Percentiles rank a stretch among this genome's conserved stretches.
Conservation (phyloP, 306 rosid species). For the Dalbergia oliveri region DNA sequence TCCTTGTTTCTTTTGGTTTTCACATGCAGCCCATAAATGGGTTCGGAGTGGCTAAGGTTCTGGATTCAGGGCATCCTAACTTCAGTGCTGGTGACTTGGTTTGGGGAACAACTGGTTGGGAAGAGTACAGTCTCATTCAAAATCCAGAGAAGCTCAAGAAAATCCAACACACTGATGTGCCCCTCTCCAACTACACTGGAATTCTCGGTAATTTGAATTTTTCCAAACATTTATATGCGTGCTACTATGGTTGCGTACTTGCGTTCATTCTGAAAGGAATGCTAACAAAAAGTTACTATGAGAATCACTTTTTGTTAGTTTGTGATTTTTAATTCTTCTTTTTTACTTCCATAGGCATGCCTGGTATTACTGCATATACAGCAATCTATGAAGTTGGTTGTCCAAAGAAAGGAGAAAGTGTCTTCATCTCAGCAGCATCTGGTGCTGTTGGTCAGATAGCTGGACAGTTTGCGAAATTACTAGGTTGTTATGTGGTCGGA, state of each 20-base stretch:
- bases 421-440: conserved; percentile 50
- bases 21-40: conserved; percentile 52
- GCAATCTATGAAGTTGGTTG: conserved; percentile 34
- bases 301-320: no score
- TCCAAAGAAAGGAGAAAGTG: conserved; percentile 44
- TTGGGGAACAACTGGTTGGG: conserved; percentile 78
- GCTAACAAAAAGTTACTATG: no score
- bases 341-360: conserved; percentile 43
- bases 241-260: neutral
- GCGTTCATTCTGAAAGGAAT: neutral
- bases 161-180: conserved; percentile 66
- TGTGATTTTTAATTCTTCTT: neutral
- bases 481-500: conserved; percentile 54
- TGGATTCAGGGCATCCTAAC: conserved; percentile 66
- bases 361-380: conserved; percentile 50
- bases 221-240: neutral
- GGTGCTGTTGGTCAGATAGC: conserved; percentile 53
- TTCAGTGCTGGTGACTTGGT: conserved; percentile 63
- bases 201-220: conserved; percentile 59
- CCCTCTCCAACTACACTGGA: conserved; percentile 74
- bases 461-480: conserved; percentile 49
- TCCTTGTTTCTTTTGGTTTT: neutral
- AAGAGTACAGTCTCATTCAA: conserved; percentile 60
- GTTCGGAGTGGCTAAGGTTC: conserved; percentile 58
- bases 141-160: conserved; percentile 51